These are phyloP conservation scores for Microbotryum intermedium DNA, from an alignment of 1,284 basidiomycete species.

Conservation along the genomic window DNA sequence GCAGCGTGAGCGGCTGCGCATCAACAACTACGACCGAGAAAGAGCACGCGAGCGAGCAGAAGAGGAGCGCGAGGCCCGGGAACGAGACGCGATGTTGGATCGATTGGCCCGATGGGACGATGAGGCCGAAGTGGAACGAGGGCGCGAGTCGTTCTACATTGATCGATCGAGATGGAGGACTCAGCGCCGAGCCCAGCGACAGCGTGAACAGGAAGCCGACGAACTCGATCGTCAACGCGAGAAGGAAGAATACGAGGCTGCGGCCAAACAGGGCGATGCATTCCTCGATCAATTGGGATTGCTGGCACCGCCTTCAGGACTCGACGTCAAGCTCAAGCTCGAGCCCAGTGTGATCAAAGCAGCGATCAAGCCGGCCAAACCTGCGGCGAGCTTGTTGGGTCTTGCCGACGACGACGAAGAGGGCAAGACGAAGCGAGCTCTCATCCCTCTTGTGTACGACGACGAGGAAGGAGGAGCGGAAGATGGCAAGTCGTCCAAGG, in stretches of 20 bases:
- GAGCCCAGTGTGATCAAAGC: constrained; percentile 16
- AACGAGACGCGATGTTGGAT: constrained; percentile 21
- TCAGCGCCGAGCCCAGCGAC: constrained; percentile 29
- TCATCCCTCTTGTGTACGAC: constrained; percentile 36
- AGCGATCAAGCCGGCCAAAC: constrained; percentile 6
- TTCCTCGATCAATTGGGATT: constrained; percentile 31
- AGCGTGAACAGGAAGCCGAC: constrained; percentile 35
- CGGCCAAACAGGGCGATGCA: constrained; percentile 34
- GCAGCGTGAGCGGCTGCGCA: constrained; percentile 27
- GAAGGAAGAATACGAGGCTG: constrained; percentile 31
- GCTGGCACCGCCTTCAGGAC: background rate
- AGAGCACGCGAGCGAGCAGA: constrained; percentile 17
- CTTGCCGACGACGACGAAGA: constrained; percentile 36
- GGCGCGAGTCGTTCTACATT: constrained; percentile 23
- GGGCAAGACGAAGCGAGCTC: constrained; percentile 32
- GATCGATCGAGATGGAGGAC: constrained; percentile 34
- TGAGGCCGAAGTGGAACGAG: constrained; percentile 24
- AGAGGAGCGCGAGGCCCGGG: constrained; percentile 25
- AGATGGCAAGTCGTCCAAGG: constrained; percentile 19
- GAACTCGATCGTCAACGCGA: constrained; percentile 35
- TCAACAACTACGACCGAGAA: constrained; percentile 27
- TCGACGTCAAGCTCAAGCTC: constrained; percentile 24
- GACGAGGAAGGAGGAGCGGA: constrained; percentile 32
- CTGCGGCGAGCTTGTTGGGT: constrained; percentile 26
- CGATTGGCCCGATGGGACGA: constrained; percentile 26